These are phyloP conservation scores for Dothidotthia symphoricarpi DNA, from an alignment of 2,329 filamentous ascomycete species.

Conservation along the genomic window DNA sequence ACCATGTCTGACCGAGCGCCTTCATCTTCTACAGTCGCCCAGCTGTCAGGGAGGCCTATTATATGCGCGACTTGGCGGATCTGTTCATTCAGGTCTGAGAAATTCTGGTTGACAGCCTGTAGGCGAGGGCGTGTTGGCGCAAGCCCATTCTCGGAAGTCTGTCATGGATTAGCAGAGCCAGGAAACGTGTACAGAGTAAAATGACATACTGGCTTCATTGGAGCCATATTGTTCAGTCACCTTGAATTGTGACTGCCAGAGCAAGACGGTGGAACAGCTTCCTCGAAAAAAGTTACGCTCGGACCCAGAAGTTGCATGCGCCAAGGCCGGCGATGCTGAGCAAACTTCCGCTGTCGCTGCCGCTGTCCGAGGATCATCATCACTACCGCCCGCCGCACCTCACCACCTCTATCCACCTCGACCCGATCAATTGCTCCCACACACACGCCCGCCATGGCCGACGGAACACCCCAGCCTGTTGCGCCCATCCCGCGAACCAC, in stretches of 20 bases:
- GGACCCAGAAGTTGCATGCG: constrained; percentile 14
- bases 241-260: constrained; percentile 2
- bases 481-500: constrained; percentile 66
- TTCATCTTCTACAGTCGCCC: constrained; percentile 18
- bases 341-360: constrained; percentile 30
- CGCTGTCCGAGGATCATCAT: constrained; percentile 20
- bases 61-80: constrained; percentile 44
- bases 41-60: constrained; percentile 37
- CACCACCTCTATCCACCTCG: constrained; percentile 12
- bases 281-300: constrained; percentile 23
- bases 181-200: background rate
- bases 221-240: constrained; percentile 24
- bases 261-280: constrained; percentile 5
- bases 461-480: constrained; percentile 55
- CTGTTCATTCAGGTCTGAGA: constrained; percentile 39
- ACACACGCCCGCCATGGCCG: constrained; percentile 53
- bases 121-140: constrained; percentile 40
- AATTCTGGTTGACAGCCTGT: constrained; percentile 42
- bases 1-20: constrained; percentile 8
- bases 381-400: constrained; percentile 20
- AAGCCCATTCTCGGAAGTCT: constrained; percentile 14
- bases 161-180: background rate
- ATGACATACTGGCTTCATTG: constrained; percentile 14
- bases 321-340: constrained; percentile 22
- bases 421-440: constrained; percentile 30